A percentile compares a stretch with the other conserved stretches of the same genome.
Evolutionary conservation across 306 rosid species (phyloP).

Genomic region (Purshia tridentata): DNA sequence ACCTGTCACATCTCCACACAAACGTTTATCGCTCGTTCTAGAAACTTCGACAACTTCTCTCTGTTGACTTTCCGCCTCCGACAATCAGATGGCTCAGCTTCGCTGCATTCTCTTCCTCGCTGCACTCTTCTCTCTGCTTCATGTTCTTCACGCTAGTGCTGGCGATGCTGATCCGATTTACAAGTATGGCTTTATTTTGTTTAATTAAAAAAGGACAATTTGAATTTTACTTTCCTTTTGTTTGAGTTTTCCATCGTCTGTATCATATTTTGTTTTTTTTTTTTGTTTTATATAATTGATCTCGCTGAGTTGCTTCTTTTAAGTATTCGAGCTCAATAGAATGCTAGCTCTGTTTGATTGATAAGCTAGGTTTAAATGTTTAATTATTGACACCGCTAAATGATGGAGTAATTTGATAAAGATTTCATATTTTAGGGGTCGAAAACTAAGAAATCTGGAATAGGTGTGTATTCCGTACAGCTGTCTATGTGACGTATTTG

Average conservation of each 20-base stretch:
- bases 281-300: background rate
- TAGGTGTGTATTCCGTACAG: background rate
- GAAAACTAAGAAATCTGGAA: constrained; percentile 4
- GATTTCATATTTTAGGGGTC: background rate
- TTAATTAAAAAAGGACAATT: background rate
- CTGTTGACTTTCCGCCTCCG: constrained; percentile 48
- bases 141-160: constrained; percentile 46
- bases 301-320: background rate
- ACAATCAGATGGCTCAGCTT: constrained; percentile 55
- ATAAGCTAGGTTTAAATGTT: constrained; percentile 5
- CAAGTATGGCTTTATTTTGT: constrained; percentile 37
- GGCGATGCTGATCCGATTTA: constrained; percentile 86
- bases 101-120: constrained; percentile 37
- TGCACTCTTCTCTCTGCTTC: constrained; percentile 35
- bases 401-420: background rate
- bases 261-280: background rate
- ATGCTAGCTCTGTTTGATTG: constrained; percentile 14
- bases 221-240: background rate
- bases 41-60: constrained; percentile 27
- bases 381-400: background rate
- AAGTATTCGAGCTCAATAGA: background rate
- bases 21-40: constrained; percentile 32
- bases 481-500: background rate
- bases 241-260: background rate
- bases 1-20: constrained; percentile 30